These are phyloP conservation scores for Hanseniaspora thailandica DNA, from an alignment of 805 yeast species.

Conservation along the genomic window DNA sequence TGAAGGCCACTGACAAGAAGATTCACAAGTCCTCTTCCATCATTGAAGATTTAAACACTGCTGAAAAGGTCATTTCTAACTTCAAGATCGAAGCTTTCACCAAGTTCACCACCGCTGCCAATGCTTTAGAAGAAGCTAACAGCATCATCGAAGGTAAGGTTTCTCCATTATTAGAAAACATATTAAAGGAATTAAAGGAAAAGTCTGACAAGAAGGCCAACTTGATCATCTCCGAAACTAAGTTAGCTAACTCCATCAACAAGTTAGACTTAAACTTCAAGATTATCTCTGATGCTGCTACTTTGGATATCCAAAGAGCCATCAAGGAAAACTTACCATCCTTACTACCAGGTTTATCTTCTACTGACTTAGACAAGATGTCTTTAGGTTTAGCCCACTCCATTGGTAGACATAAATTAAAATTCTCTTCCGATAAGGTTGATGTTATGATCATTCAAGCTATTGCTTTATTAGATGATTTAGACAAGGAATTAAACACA, in stretches of 20 bases:
- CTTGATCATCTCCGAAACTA: constrained; percentile 86
- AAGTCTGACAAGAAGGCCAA: constrained; percentile 75
- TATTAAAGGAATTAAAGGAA: constrained; percentile 50
- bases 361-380: constrained; percentile 79
- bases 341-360: constrained; percentile 83
- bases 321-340: constrained; percentile 90
- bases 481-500: constrained; percentile 94
- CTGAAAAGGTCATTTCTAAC: constrained; percentile 77
- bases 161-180: constrained; percentile 63
- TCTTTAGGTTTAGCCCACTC: constrained; percentile 97
- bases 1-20: constrained; percentile 96
- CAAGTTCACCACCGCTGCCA: constrained; percentile 87
- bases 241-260: constrained; percentile 91
- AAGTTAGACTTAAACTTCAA: constrained; percentile 79
- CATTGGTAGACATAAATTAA: constrained; percentile 94
- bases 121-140: constrained; percentile 90
- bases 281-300: constrained; percentile 88
- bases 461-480: constrained; percentile 87
- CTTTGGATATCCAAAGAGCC: constrained; percentile 89
- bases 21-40: constrained; percentile 73
- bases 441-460: constrained; percentile 99
- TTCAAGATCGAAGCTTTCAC: constrained; percentile 93
- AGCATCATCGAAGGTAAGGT: constrained; percentile 90
- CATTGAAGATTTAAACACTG: constrained; percentile 63
- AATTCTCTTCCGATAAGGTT: constrained; percentile 95